Base-by-base conservation (phyloP, 495 filamentous ascomycete species). In the Parathielavia hyrcaniae region DNA sequence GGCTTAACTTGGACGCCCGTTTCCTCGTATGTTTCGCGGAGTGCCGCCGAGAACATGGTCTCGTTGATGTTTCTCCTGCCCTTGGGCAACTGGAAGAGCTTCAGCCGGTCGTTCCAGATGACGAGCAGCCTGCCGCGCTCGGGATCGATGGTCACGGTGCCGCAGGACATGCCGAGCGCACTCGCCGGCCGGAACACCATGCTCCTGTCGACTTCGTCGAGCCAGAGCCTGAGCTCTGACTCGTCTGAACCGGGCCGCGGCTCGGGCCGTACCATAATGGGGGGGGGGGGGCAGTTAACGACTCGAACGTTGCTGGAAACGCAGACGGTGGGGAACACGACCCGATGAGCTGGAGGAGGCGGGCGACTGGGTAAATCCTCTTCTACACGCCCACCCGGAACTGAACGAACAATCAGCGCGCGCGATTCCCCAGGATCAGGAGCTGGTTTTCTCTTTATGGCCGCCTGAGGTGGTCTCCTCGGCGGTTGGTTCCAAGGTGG, bases 1-100 rank as follows among this genome's bases (percentile, higher is more conserved):
- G 72, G 72, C 50, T 53, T 56, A 36, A 67, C 71, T 22, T 53
- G 64, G n/a, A 73, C 57, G 19, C 75, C 75, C 30, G 74, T 73
- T 56, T 78, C 75, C 50, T 78, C 75, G 40, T 67, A 66, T 5
- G 75, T 78, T 62, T 78, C 75, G 34, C 75, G 74, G 13, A 78
- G 52, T 19, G 74, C 75, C 1, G 73, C 68, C 9, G 58, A 64
- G 23, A 73, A 67, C 61, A 72, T 68, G 51, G 64, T 61, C 63
- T 78, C 75, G 35, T 67, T 71, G 51, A 77, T 67, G 51, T 78
- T 75, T 59, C 74, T 72, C 55, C 75, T 65, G 19, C 75, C 75
- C 58, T 78, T 78, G 16, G 75, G 75, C 1, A 78, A 67, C 59
- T 77, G 74, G 64, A 64, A 73, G 62, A 77, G 74, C 19, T 69